Evolutionary conservation across 805 yeast genomes (phyloP), one percentile per base, ranked within the genome.

Genomic region (Ogataea paradorogensis): DNA sequence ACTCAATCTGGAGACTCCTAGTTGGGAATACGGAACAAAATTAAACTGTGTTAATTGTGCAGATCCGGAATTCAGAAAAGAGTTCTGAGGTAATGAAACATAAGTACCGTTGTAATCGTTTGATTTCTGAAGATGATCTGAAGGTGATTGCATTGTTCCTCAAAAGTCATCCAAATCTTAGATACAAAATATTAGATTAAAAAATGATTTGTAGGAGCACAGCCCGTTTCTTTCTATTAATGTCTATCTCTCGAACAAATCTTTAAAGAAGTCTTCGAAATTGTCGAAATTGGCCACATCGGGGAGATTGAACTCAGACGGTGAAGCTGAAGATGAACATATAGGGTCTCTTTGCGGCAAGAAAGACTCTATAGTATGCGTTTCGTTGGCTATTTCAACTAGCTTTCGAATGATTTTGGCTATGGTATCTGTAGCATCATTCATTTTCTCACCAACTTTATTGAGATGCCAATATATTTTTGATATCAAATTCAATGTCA

Each of bases 351-450:
- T 18, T 18, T 18, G 20, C 4, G 20, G 20, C 20, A 6, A 6
- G 6, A 18, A 18, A 5, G 27, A 10, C 8, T 48, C 33, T 20
- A 44, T 14, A 8, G 38, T 49, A 27, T 57, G 53, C 27, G 48
- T 46, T 10, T 53, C 55, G 40, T 59, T 63, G 7, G 74, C 70
- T 2, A 65, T 58, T 35, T 73, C 78, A 20, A 76, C 74, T 20
- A 78, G 56, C 20, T 71, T 66, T 47, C 70, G 71, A 33, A 78
- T 71, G 33, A 78, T 73, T 37, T 69, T 69, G 2, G 82, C 81
- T 27, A 78, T 78, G 5, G 79, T 75, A 41, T 74, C 80, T 0
- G 82, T 76, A 3, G 79, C 80, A 52, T 77, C 82, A 47, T 75
- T 76, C 50, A 68, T 66, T 40, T 69, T 69, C 42, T 75, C 80